phyloP scores from a whole-genome alignment of 306 rosid species.

The Pyrus betulifolia region DNA sequence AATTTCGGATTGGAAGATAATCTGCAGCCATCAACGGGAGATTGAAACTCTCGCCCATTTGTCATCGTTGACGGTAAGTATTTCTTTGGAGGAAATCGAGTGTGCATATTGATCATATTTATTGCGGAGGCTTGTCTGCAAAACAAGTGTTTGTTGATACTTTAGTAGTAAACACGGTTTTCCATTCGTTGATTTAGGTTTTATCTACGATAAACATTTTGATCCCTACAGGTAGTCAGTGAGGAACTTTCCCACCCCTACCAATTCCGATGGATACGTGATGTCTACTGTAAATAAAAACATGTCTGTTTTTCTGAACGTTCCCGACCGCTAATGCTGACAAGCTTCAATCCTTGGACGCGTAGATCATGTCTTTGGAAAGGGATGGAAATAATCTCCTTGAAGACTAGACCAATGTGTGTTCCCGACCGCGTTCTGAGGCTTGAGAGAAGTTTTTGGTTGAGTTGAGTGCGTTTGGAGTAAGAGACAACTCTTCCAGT shows the following conservation, averaged over 20 bases:
- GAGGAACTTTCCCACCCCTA: slow-evolving; percentile 19
- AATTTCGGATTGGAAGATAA: slow-evolving; percentile 11
- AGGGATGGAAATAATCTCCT: too few species aligned
- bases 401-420: too few species aligned
- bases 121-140: too few species aligned
- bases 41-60: slow-evolving; percentile 69
- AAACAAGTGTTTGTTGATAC: neutral
- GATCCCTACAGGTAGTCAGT: slow-evolving; percentile 16
- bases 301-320: slow-evolving; percentile 32
- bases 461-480: too few species aligned
- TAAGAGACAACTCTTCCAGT: too few species aligned
- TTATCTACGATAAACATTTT: neutral
- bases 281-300: slow-evolving; percentile 32
- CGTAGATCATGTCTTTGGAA: too few species aligned
- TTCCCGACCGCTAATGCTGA: neutral
- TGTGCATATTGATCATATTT: too few species aligned
- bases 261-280: slow-evolving; percentile 16
- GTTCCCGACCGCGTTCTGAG: too few species aligned
- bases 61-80: slow-evolving; percentile 49
- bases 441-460: too few species aligned
- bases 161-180: neutral
- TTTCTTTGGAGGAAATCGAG: neutral
- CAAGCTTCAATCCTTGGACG: neutral
- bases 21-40: slow-evolving; percentile 43
- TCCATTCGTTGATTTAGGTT: neutral